Base-by-base conservation (phyloP, 208 protist genomes). In the Trypanosoma scelopori region DNA sequence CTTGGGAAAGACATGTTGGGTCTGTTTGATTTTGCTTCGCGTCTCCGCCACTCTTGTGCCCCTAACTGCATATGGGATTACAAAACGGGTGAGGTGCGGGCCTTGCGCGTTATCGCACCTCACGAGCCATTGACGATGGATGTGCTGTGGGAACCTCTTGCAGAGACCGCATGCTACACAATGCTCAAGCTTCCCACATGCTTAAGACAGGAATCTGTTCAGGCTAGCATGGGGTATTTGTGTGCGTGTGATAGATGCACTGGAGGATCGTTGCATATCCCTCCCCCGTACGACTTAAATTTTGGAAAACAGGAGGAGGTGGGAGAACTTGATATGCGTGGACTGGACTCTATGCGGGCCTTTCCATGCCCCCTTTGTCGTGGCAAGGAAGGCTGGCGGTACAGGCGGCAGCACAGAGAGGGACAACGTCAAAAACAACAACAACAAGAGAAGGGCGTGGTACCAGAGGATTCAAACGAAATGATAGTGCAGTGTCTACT, bases 281-380 rank as follows among this genome's bases (percentile, higher is more conserved):
- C 4, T 28, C 27, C 9, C 22, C 13, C 15, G 22, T 15, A 1
- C 5, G 28, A 53, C 27, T 32, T 9, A 7, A 53, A 32, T 3
- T 3, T 35, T 53, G 48, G 9, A 32, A 20, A 28, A 28, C 48
- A 28, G 27, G 12, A 53, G 27, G 20, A 32, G 27, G 12, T 27
- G 48, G 4, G 15, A 53, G 48, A 30, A 53, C 9, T 13, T 6
- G 35, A 43, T 3, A 49, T 35, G 5, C 5, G 3, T n/a, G 15
- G 18, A 3, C 4, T 48, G 7, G 55, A 61, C 49, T 32, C 30
- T 45, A 28, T 61, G 41, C 55, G 55, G 3, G 55, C 11, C 22
- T 61, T 61, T 61, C 55, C 55, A 48, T 61, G 55, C 41, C 41
- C 41, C 12, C 32, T 61, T 7, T 61, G 55, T 22, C 30, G 41